Evolutionary conservation across 306 rosid genomes (phyloP), one percentile per base, ranked within the genome.

Genomic region (Inga laurina): DNA sequence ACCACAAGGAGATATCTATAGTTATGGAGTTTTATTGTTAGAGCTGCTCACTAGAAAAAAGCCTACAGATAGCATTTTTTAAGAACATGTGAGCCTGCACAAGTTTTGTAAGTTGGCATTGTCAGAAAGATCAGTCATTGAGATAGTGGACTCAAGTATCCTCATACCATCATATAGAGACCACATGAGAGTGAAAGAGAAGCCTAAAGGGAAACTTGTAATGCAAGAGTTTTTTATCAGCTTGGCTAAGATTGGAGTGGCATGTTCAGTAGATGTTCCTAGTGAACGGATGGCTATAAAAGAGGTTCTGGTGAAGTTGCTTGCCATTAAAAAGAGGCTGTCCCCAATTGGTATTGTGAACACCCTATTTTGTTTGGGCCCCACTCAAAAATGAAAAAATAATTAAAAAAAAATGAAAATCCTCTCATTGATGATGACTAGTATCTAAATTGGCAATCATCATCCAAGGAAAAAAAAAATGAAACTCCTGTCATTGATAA

Each of bases 201-300:
- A 35, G 37, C 37, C 37, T 35, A 35, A 35, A 0, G 37, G 37
- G 37, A 46, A 46, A 46, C 15, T 46, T 8, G 12, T 10, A 19
- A 77, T 57, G 10, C 67, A 18, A 19, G 87, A 84, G 37, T 72
- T 65, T 70, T 6, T 84, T 1, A 72, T 69, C 22, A 24, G 61
- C 22, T 81, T 84, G 32, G 82, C 57, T 22, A 78, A 54, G 68
- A 82, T 82, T 68, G 88, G 90, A 69, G 52, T 84, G 44, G 82
- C 76, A 32, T 87, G 90, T 68, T 84, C 87, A 16, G 82, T 19
- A 73, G 82, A 87, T 57, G 27, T 74, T 2, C 76, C 87, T 0
- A 0, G 8, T 57, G 68, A 68, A 7, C 9, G 84, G 61, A 83
- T 83, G 83, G 10, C 9, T 14, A 54, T 76, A 8, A 82, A 84